Conservation (phyloP, 2,329 filamentous ascomycete genomes). For the Paramyrothecium roridum region DNA sequence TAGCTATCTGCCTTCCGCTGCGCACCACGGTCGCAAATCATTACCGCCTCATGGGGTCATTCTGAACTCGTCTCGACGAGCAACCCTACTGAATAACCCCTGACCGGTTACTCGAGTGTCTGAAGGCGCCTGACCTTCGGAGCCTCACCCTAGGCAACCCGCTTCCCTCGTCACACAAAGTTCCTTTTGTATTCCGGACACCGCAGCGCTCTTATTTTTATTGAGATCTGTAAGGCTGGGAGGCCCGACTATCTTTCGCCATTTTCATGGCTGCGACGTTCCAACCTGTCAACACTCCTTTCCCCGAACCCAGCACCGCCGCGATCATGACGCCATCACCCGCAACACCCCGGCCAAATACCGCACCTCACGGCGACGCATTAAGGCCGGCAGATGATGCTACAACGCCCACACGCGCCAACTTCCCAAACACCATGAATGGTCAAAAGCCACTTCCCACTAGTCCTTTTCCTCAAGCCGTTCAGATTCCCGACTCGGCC, state of each 20-base stretch:
- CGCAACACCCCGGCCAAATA: conserved; percentile 30
- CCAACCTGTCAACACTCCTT: conserved; percentile 43
- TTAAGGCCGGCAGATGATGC: conserved; percentile 37
- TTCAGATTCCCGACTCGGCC: conserved; percentile 44
- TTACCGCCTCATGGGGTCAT: not conserved
- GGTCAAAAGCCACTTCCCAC: conserved; percentile 53
- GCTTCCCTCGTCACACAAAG: not conserved
- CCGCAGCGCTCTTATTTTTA: not conserved
- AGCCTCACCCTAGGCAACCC: not conserved
- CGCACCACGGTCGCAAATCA: not conserved
- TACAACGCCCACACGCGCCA: conserved; percentile 62
- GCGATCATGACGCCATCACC: conserved; percentile 34
- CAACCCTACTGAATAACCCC: not conserved
- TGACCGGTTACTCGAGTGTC: not conserved
- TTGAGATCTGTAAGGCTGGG: not conserved
- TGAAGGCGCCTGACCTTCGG: not conserved
- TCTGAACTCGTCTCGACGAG: not conserved
- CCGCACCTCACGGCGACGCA: conserved; percentile 26
- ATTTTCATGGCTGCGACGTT: conserved; percentile 45
- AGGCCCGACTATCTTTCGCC: conserved; percentile 8
- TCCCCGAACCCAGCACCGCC: conserved; percentile 27
- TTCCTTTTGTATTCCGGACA: not conserved
- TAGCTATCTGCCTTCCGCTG: not conserved
- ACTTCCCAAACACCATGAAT: conserved; percentile 39
- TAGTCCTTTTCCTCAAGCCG: conserved; percentile 48